Evolutionary conservation across 306 rosid species (phyloP).

Genomic region (Acacia confusa): DNA sequence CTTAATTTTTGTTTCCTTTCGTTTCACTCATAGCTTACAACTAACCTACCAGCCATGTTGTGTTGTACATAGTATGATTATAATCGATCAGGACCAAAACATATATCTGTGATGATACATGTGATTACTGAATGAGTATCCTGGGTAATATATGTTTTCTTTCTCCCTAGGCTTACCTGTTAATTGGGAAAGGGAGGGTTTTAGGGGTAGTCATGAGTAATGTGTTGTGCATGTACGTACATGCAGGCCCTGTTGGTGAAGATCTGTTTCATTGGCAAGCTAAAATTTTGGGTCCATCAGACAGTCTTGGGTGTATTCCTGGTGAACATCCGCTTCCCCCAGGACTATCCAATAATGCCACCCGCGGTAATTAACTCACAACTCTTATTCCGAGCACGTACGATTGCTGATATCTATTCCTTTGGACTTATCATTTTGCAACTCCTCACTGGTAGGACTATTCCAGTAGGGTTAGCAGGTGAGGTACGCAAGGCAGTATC

Average conservation of each 20-base stretch:
- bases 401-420: conserved; percentile 80
- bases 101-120: neutral
- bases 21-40: neutral
- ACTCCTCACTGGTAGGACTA: conserved; percentile 66
- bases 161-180: too few relatives aligned
- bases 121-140: neutral
- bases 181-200: too few relatives aligned
- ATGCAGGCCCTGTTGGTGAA: conserved; percentile 49
- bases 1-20: neutral
- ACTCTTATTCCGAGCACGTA: too few relatives aligned
- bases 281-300: conserved; percentile 52
- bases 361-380: conserved; percentile 42
- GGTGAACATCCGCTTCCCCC: conserved; percentile 50
- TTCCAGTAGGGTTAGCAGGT: conserved; percentile 57
- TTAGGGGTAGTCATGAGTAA: neutral
- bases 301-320: conserved; percentile 54
- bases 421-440: conserved; percentile 82
- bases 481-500: conserved; percentile 62
- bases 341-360: conserved; percentile 59
- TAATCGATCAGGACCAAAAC: neutral
- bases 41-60: neutral
- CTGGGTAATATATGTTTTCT: neutral
- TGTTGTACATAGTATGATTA: neutral
- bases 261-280: conserved; percentile 66
- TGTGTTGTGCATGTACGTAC: neutral